Base-by-base conservation (phyloP, 768 basidiomycete species). In the Jaapia argillacea region DNA sequence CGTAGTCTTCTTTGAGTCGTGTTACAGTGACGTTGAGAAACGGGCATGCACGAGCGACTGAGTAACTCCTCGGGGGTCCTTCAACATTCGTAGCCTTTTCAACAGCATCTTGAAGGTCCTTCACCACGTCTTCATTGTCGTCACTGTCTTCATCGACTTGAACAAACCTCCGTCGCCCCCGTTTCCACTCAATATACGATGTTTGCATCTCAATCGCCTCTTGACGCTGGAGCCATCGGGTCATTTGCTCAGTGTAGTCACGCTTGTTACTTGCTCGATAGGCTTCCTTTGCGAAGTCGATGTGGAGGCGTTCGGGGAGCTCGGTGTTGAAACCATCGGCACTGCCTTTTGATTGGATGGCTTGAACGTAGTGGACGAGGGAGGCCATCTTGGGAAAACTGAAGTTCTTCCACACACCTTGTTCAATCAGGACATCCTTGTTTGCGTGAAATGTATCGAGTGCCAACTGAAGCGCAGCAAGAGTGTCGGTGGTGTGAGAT, bases 211-310 rank as follows among this genome's bases (percentile, higher is more conserved):
- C 24, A 4, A 70, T 49, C 5, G 62, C 58, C 43, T 70, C 68
- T 18, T 59, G 54, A 2, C 61, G 51, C 1, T 44, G 36, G 0
- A 73, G 53, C 64, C 64, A 68, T 1, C 40, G 22, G 0, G 61
- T 59, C 71, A 72, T 72, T 43, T 70, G 70, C 12, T 51, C 36
- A 2, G 50, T 43, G 45, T 54, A 56, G 23, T 57, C 47, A 21
- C 48, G 46, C 16, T 48, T 45, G 46, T 60, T 62, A 4, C 47
- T 51, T 3, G 55, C 52, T 2, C 51, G 33, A 45, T 60, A 63
- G 1, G 42, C 53, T 1, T 49, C 28, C 47, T 73, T 72, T 1
- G 67, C 63, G 36, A 56, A 61, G 50, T 71, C 59, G 39, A 71
- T 71, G 42, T 72, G 72, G 1, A 72, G 56, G 0, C 59, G 58